Evolutionary conservation across 2,329 filamentous ascomycete genomes (phyloP), one percentile per base, ranked within the genome.

Genomic region (Penicillium sp.): DNA sequence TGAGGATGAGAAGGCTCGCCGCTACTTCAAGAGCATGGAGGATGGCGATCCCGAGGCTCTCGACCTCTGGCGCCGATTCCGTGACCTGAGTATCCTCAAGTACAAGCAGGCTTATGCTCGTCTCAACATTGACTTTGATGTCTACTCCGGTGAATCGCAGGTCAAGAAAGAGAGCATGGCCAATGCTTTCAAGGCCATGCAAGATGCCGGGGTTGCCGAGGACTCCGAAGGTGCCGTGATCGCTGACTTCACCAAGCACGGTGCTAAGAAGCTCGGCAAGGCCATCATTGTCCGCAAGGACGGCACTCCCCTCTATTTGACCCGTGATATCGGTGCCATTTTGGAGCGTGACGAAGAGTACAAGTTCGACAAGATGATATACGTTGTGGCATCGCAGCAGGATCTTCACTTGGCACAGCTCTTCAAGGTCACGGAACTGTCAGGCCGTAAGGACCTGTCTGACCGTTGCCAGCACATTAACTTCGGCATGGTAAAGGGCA

Each of bases 91-190:
- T 57, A 86, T 86, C 60, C 75, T 81, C 56, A 83, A 84, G 65
- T 86, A 86, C 72, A 82, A 81, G 68, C 70, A 82, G 61, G 85
- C 82, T 25, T 86, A 86, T 62, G 80, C 80, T 40, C 79, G 83
- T 41, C 73, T 87, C 28, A 86, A 86, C 71, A 85, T 87, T 61
- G 74, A 76, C 50, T 87, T 85, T 61, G 82, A 86, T 57, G 81
- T 83, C 49, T 87, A 86, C 71, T 83, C 83, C 11, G 86, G 87
- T 24, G 87, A 90, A 70, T 88, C 85, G 0, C 83, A 86, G 51
- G 80, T 87, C 59, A 81, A 81, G 64, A 74, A 78, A 14, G 80
- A 84, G 64, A 85, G 82, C 50, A 83, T 89, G 73, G 76, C 80
- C 8, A 72, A 76, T 35, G 85, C 85, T 1, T 83, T 85, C 43